Base-by-base conservation (phyloP, 2,329 filamentous ascomycete genomes). In the Chaetomiaceae sp. region DNA sequence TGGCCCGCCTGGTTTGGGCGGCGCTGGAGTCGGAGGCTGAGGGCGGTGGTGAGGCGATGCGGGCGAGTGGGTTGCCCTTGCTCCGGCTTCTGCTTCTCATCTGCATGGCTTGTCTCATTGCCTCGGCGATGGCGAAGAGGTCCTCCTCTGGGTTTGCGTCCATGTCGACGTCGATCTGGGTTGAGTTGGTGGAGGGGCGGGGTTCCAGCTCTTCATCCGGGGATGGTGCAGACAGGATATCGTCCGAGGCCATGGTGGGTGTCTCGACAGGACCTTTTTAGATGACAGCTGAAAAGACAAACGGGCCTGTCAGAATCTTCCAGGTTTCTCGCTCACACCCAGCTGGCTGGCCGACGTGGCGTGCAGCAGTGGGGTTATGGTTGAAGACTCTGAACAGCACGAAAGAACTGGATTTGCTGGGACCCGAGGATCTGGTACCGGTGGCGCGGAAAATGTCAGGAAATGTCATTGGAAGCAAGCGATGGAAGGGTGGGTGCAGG, bases 341-440 rank as follows among this genome's bases (percentile, higher is more conserved):
- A 4, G 8, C 14, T 25, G 31, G 31, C 6, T n/a, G 17, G 37
- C 20, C 14, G 27, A 49, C 38, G 39, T 48, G 39, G 48, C 29
- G 23, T 27, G 43, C 38, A 39, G 47, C 29, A n/a, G n/a, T n/a
- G 44, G 40, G 17, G 25, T 4, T 4, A 20, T 8, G 15, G 25
- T 5, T 38, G 42, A 38, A 20, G 17, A 31, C 14, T 40, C 17
- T 15, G 42, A 46, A 34, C 20, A 17, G 29, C 37, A 33, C 44
- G 36, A 37, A 38, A 11, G 27, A 50, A 25, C 27, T 37, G 6
- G 33, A 36, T 15, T 36, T 36, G 4, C 43, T 47, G 44, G 40
- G 38, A 50, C 54, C 57, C 57, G 57, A 46, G 57, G 31, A 46
- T 53, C 48, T 57, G 57, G 57, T 53, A 59, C 45, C 47, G 51